Percentiles rank a stretch among this genome's conserved stretches.
Evolutionary conservation across 176 grass and related monocot species (phyloP).

Genomic region (Rhynchospora pubera): DNA sequence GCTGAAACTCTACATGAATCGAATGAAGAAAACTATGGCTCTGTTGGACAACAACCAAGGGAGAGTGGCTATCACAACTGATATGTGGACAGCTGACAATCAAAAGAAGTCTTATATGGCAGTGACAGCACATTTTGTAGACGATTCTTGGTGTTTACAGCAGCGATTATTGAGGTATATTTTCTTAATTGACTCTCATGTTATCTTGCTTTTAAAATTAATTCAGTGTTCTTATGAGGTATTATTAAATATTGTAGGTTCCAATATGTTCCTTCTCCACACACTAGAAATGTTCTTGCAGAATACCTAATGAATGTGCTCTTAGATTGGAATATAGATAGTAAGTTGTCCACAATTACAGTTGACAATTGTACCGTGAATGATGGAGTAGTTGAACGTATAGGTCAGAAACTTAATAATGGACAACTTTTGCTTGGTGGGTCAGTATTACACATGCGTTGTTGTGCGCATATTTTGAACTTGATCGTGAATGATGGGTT

Average conservation of each 20-base stretch:
- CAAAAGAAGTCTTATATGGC: slow-evolving; percentile 7
- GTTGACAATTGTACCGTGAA: slow-evolving; percentile 22
- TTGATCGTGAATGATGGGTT: slow-evolving; percentile 17
- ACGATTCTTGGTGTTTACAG: not conserved
- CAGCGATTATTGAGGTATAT: slow-evolving; percentile 2
- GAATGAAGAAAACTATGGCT: not conserved
- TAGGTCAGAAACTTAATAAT: not conserved
- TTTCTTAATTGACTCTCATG: not conserved
- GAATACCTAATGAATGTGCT: not conserved
- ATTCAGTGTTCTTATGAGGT: not conserved
- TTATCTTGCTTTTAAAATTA: not conserved
- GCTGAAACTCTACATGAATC: not conserved
- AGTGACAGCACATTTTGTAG: slow-evolving; percentile 3
- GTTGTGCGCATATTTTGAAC: slow-evolving; percentile 22
- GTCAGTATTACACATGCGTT: slow-evolving; percentile 9
- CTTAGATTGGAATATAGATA: slow-evolving; percentile 24
- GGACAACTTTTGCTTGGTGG: slow-evolving; percentile 1
- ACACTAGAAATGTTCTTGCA: not conserved
- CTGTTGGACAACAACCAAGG: not conserved
- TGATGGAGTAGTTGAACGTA: not conserved
- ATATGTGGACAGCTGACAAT: not conserved
- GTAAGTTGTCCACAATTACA: slow-evolving; percentile 8
- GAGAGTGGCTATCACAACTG: not conserved
- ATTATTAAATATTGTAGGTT: slow-evolving; percentile 3
- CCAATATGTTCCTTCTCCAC: slow-evolving; percentile 9